A percentile compares a stretch with the other conserved stretches of the same genome.
These are phyloP conservation scores for Paraleonurus japonicus DNA, from an alignment of 257 asterid species.

Conservation along the genomic window DNA sequence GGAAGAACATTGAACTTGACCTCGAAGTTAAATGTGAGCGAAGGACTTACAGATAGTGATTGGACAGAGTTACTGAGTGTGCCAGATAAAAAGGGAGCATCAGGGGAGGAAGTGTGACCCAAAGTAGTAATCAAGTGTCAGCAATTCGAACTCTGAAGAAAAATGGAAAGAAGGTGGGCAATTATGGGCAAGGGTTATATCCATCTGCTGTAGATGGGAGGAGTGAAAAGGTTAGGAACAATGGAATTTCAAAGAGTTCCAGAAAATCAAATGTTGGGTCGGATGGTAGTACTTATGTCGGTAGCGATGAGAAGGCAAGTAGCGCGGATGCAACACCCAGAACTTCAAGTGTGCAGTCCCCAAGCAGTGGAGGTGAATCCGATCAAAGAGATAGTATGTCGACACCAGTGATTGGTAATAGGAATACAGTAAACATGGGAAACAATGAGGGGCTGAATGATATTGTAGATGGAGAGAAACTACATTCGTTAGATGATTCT, in stretches of 20 bases:
- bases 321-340: constrained; percentile 42
- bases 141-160: constrained; percentile 40
- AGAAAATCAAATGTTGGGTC: constrained; percentile 43
- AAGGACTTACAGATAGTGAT: constrained; percentile 69
- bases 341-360: constrained; percentile 41
- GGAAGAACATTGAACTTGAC: constrained; percentile 34
- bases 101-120: constrained; percentile 32
- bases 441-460: constrained; percentile 36
- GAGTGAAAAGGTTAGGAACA: constrained; percentile 42
- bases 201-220: constrained; percentile 34
- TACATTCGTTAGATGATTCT: constrained; percentile 24
- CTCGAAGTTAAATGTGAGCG: constrained; percentile 37
- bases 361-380: constrained; percentile 43
- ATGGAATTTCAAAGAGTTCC: constrained; percentile 44
- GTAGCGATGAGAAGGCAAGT: constrained; percentile 44
- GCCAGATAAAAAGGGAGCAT: constrained; percentile 49
- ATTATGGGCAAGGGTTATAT: constrained; percentile 44
- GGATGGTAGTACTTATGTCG: constrained; percentile 44
- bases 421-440: constrained; percentile 29
- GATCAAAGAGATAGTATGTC: constrained; percentile 32
- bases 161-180: constrained; percentile 47
- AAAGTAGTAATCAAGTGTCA: constrained; percentile 41
- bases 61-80: constrained; percentile 90
- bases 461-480: constrained; percentile 38
- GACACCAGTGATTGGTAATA: constrained; percentile 24